Percentiles rank a stretch among this genome's conserved stretches.
Conservation (phyloP, 78 protist species). For the Protostelium mycophagum region DNA sequence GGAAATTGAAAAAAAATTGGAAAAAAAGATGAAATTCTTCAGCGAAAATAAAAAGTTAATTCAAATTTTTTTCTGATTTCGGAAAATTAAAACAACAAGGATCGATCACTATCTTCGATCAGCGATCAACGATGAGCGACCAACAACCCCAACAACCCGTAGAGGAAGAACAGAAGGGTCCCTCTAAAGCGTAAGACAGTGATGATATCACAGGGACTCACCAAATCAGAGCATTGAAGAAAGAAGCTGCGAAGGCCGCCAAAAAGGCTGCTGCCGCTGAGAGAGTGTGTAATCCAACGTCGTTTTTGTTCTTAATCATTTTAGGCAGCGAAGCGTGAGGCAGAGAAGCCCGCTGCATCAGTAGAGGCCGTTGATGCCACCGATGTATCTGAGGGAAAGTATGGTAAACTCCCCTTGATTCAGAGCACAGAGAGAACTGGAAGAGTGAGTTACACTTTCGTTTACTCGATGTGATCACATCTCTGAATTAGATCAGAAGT, state of each 20-base stretch:
- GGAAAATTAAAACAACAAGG: too few relatives aligned
- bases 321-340: neutral
- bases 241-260: constrained; percentile 30
- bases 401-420: constrained; percentile 26
- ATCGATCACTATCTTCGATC: too few relatives aligned
- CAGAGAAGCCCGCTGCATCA: constrained; percentile 1
- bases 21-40: too few relatives aligned
- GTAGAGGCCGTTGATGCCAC: constrained; percentile 10
- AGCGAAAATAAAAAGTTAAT: too few relatives aligned
- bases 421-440: neutral
- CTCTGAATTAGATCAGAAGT: neutral
- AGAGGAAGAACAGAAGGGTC: constrained; percentile 40
- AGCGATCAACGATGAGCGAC: too few relatives aligned
- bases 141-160: constrained; percentile 16
- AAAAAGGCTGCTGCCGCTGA: constrained; percentile 14
- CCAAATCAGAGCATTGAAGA: constrained; percentile 6
- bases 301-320: neutral
- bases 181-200: constrained; percentile 10
- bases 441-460: neutral
- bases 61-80: too few relatives aligned
- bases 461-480: neutral
- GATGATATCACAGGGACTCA: neutral
- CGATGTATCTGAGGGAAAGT: constrained; percentile 15
- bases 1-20: too few relatives aligned
- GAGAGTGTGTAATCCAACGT: constrained; percentile 9